Evolutionary conservation across 2,329 filamentous ascomycete species (phyloP).

Genomic region (Fusarium palustre): DNA sequence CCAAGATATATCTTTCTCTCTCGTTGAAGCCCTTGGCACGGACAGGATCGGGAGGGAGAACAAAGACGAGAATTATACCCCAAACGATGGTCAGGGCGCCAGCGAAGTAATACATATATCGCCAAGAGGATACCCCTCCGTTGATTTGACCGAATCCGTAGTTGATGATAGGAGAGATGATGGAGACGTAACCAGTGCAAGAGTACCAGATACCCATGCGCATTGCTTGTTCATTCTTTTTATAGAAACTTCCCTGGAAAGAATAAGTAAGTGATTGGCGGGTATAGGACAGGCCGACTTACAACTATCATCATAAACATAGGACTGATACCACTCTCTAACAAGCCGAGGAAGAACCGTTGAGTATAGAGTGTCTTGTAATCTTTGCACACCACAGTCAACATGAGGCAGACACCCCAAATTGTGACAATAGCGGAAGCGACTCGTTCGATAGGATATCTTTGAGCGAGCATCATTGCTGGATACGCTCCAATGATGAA

Average conservation of each 20-base stretch:
- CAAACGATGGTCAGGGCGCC: slow-evolving; percentile 56
- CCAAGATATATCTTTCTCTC: slow-evolving; percentile 47
- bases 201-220: slow-evolving; percentile 57
- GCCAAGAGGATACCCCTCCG: slow-evolving; percentile 50
- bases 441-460: slow-evolving; percentile 60
- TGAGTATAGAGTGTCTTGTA: slow-evolving; percentile 57
- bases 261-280: background rate
- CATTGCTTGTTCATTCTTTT: slow-evolving; percentile 56
- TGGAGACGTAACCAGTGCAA: slow-evolving; percentile 58
- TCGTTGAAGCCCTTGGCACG: slow-evolving; percentile 49
- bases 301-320: slow-evolving; percentile 66
- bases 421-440: slow-evolving; percentile 48
- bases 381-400: slow-evolving; percentile 53
- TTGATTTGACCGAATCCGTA: slow-evolving; percentile 60
- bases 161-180: slow-evolving; percentile 60
- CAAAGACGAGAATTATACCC: slow-evolving; percentile 53
- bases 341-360: slow-evolving; percentile 66
- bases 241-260: slow-evolving; percentile 52
- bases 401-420: slow-evolving; percentile 55
- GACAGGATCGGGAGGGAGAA: slow-evolving; percentile 57
- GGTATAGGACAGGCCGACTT: background rate
- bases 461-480: slow-evolving; percentile 55
- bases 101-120: slow-evolving; percentile 43
- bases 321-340: slow-evolving; percentile 67
- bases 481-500: slow-evolving; percentile 62